Evolutionary conservation across 192 early-diverging fungal genomes (phyloP).

Genomic region (Linnemannia schmuckeri): DNA sequence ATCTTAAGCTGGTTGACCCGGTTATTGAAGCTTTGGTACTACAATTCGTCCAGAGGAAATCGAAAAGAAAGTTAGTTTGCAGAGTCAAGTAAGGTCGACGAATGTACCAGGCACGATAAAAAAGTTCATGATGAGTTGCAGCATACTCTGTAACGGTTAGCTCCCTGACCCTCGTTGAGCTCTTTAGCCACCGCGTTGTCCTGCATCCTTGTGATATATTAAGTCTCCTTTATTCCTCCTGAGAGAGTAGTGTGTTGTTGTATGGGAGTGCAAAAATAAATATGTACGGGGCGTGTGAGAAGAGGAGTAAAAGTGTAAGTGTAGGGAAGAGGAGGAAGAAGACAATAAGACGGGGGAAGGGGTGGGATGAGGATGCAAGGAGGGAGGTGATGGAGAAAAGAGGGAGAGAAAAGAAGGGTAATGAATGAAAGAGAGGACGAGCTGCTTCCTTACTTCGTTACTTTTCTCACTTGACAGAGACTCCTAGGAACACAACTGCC

Average conservation of each 20-base stretch:
- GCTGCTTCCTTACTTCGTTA: too few species aligned
- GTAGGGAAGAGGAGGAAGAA: not conserved
- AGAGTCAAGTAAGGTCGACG: not conserved
- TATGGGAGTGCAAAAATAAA: not conserved
- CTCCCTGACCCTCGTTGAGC: slow-evolving; percentile 74
- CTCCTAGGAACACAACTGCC: too few species aligned
- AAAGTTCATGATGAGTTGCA: not conserved
- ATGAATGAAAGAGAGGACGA: too few species aligned
- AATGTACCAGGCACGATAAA: not conserved
- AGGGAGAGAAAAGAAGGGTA: too few species aligned
- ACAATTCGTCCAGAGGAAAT: slow-evolving; percentile 10
- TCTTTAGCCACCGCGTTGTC: slow-evolving; percentile 61
- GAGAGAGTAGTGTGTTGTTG: not conserved
- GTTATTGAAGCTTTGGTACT: slow-evolving; percentile 84
- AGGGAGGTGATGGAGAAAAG: not conserved
- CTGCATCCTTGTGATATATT: slow-evolving; percentile 51
- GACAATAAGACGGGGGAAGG: not conserved
- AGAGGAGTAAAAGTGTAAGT: not conserved
- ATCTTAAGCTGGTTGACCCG: slow-evolving; percentile 87
- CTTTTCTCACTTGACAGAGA: too few species aligned
- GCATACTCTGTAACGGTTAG: slow-evolving; percentile 76
- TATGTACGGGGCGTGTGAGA: not conserved
- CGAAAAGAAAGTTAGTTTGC: not conserved
- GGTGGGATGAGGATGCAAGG: not conserved
- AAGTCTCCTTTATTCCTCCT: not conserved